These are phyloP conservation scores for Scheffersomyces stipitis DNA, from an alignment of 805 yeast genomes.

Conservation along the genomic window DNA sequence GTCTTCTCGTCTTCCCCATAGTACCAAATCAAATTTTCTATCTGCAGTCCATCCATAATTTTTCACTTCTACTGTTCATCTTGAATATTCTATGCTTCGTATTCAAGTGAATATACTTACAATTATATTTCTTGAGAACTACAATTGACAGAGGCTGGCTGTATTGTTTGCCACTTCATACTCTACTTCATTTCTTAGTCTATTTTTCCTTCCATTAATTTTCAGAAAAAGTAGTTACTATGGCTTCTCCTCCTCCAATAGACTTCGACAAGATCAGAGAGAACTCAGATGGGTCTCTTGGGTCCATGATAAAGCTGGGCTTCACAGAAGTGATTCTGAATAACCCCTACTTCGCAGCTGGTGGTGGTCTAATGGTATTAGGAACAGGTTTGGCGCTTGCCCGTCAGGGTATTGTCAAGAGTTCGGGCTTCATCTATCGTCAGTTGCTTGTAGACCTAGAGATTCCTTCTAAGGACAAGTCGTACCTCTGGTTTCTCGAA, in stretches of 20 bases:
- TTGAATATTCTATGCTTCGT: no score
- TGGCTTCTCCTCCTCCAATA: slow-evolving; percentile 17
- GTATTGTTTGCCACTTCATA: no score
- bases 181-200: no score
- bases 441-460: slow-evolving; percentile 89
- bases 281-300: slow-evolving; percentile 37
- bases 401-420: slow-evolving; percentile 62
- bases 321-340: slow-evolving; percentile 56
- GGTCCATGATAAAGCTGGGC: slow-evolving; percentile 36
- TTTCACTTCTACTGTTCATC: no score
- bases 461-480: slow-evolving; percentile 88
- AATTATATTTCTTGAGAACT: no score
- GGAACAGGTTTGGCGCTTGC: slow-evolving; percentile 88
- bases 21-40: no score
- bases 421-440: slow-evolving; percentile 70
- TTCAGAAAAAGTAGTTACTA: no score
- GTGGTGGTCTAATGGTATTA: slow-evolving; percentile 93
- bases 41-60: no score
- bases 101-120: no score
- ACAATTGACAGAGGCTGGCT: no score
- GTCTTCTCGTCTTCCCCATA: no score
- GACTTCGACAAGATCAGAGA: slow-evolving; percentile 36
- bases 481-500: slow-evolving; percentile 91
- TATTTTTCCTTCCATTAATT: no score
- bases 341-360: slow-evolving; percentile 98